A percentile compares a stretch with the other conserved stretches of the same genome.
These are phyloP conservation scores for Rutidosis leptorrhynchoides DNA, from an alignment of 129 eudicot genomes.

Conservation along the genomic window DNA sequence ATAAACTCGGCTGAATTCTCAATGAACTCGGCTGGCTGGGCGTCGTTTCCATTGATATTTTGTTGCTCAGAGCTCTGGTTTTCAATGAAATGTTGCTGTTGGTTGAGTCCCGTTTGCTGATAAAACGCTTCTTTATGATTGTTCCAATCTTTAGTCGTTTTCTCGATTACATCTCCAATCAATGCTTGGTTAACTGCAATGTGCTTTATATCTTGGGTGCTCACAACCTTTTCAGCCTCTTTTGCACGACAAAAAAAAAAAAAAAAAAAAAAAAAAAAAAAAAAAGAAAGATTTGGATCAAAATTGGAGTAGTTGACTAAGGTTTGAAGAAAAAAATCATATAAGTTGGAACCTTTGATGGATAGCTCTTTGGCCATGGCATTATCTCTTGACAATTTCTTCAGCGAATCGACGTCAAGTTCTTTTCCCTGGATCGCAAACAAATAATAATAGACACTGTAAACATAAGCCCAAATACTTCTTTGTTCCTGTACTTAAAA, in stretches of 20 bases:
- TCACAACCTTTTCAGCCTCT: constrained; percentile 62
- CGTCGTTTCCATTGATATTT: constrained; percentile 15
- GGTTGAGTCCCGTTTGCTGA: constrained; percentile 45
- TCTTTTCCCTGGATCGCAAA: constrained; percentile 52
- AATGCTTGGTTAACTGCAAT: constrained; percentile 48
- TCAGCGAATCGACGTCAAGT: constrained; percentile 59
- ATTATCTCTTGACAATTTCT: constrained; percentile 59
- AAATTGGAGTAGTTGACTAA: background rate
- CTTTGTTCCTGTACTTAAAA: background rate
- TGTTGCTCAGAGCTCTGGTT: constrained; percentile 14
- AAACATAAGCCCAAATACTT: background rate
- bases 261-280: no score
- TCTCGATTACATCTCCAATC: constrained; percentile 67
- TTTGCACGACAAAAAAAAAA: no score
- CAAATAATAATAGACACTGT: background rate
- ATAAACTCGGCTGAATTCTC: constrained; percentile 3
- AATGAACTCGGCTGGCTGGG: constrained; percentile 22
- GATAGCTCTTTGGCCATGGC: constrained; percentile 61
- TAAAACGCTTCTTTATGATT: constrained; percentile 46
- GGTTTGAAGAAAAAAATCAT: background rate
- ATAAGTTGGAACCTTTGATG: constrained; percentile 47
- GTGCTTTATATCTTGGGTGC: constrained; percentile 65
- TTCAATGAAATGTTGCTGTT: constrained; percentile 9
- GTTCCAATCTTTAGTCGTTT: constrained; percentile 57
- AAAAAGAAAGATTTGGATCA: no score